A percentile compares a stretch with the other conserved stretches of the same genome.
These are phyloP conservation scores for Coemansia javaensis DNA, from an alignment of 192 early-diverging fungal genomes.

Conservation along the genomic window DNA sequence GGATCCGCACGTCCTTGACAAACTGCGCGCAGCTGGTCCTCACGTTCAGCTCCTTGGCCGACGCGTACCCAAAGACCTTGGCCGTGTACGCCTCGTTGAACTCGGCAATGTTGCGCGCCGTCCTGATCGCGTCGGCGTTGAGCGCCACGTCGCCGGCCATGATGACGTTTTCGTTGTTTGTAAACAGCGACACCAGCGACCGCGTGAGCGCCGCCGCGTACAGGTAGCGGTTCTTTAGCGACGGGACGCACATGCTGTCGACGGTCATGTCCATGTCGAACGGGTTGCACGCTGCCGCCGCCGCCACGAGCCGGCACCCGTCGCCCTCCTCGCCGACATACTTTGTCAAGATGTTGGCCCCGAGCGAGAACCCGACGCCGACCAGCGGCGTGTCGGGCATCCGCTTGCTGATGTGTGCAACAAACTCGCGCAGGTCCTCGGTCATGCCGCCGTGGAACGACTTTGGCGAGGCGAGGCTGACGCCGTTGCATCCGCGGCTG, in stretches of 20 bases:
- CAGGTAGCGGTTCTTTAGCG: slow-evolving; percentile 53
- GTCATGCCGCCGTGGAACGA: slow-evolving; percentile 79
- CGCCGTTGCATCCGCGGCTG: slow-evolving; percentile 79
- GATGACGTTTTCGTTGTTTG: slow-evolving; percentile 47
- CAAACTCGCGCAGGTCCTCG: slow-evolving; percentile 61
- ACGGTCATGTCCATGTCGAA: slow-evolving; percentile 66
- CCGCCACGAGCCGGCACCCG: slow-evolving; percentile 69
- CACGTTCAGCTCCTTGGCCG: slow-evolving; percentile 73
- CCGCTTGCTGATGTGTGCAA: slow-evolving; percentile 33
- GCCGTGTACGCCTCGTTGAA: slow-evolving; percentile 80
- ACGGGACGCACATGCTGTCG: slow-evolving; percentile 46
- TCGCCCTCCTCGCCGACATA: slow-evolving; percentile 78
- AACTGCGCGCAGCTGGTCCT: slow-evolving; percentile 56
- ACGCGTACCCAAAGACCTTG: slow-evolving; percentile 67
- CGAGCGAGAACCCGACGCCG: slow-evolving; percentile 86
- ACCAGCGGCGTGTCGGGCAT: slow-evolving; percentile 65
- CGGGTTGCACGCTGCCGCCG: slow-evolving; percentile 80
- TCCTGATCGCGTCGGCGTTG: slow-evolving; percentile 40
- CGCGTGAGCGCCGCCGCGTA: slow-evolving; percentile 59
- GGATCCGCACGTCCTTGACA: slow-evolving; percentile 61
- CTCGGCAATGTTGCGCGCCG: slow-evolving; percentile 62
- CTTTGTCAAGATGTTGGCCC: slow-evolving; percentile 90
- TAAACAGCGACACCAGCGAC: slow-evolving; percentile 51
- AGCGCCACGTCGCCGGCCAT: slow-evolving; percentile 43
- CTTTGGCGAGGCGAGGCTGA: slow-evolving; percentile 66